phyloP scores from a whole-genome alignment of 768 basidiomycete genomes.

The Lentinula sp. region DNA sequence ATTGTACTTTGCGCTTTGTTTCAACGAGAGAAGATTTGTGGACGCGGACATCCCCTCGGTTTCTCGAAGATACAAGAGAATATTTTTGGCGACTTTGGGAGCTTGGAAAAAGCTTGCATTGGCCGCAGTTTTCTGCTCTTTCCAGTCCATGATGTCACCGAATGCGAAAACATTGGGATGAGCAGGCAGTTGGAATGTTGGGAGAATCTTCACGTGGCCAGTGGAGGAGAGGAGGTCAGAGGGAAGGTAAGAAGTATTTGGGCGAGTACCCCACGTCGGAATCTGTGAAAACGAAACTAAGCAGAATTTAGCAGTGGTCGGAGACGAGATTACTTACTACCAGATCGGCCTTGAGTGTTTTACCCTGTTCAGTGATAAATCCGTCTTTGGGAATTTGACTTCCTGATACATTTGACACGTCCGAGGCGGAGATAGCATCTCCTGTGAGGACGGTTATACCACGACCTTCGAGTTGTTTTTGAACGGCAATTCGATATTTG shows the following conservation, averaged over 20 bases:
- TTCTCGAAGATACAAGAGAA: conserved; percentile 32
- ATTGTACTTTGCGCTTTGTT: conserved; percentile 32
- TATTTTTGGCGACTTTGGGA: conserved; percentile 40
- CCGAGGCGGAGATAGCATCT: conserved; percentile 33
- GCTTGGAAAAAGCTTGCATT: conserved; percentile 42
- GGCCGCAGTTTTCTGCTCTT: conserved; percentile 51
- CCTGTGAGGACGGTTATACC: conserved; percentile 28
- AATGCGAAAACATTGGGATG: conserved; percentile 55
- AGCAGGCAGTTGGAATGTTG: conserved; percentile 49
- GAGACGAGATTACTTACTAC: conserved; percentile 25
- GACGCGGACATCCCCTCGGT: conserved; percentile 13
- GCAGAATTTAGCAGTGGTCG: background rate
- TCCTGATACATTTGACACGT: conserved; percentile 21
- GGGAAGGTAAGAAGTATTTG: conserved; percentile 31
- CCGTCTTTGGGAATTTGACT: conserved; percentile 11
- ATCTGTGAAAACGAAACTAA: background rate
- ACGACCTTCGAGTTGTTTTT: conserved; percentile 23
- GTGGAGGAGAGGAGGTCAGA: conserved; percentile 25
- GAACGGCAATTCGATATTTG: conserved; percentile 34
- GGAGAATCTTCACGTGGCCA: conserved; percentile 44
- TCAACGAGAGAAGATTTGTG: conserved; percentile 17
- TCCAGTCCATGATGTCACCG: conserved; percentile 60
- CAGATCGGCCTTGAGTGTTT: conserved; percentile 32
- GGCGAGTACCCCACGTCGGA: conserved; percentile 13
- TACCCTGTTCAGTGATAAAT: conserved; percentile 31